Evolutionary conservation across 2,329 filamentous ascomycete genomes (phyloP), one percentile per base, ranked within the genome.

Genomic region (Botrytis pseudocinerea): DNA sequence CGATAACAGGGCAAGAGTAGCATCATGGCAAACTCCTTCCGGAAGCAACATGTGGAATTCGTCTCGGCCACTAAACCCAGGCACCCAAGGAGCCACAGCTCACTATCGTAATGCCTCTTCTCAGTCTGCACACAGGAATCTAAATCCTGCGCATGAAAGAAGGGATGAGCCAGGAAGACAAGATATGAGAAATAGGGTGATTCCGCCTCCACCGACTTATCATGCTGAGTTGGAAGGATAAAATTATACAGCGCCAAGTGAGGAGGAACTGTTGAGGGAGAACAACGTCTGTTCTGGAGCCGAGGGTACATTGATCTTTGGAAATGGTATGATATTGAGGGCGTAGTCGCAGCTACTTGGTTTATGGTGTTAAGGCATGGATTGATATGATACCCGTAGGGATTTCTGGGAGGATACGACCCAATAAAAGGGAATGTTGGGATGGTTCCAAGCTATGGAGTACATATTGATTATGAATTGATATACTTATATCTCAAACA

Each of bases 221-320:
- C 62, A 38, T 40, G 70, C 70, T 12, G 70, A 72, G 51, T 14
- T 72, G 28, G 70, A 72, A 69, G 70, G 70, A 32, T 72, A 18
- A 69, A 69, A 20, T 14, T 10, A 54, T 25, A 20, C 20, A 18
- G 62, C 16, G 4, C 18, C 32, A 25, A 9, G 44, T 48, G 10
- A 38, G 40, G 28, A 5, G 51, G 28, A 46, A 20, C 14, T 40
- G 4, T 18, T 32, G 38, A 32, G 35, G 8, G 12, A 16, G 44
- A n/a, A 25, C 12, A 42, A 59, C 25, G 59, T 25, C 32, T 8
- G 12, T 57, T 14, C 7, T 18, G 28, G 25, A 35, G 25, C 32
- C 12, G 38, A 16, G 4, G 22, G 16, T 48, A 59, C 38, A 22
- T 25, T 59, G 32, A 40, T 25, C 46, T 66, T 4, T n/a, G 22